A percentile compares a stretch with the other conserved stretches of the same genome.
phyloP scores from a whole-genome alignment of 2,329 filamentous ascomycete species.

The Colletotrichum orbiculare region DNA sequence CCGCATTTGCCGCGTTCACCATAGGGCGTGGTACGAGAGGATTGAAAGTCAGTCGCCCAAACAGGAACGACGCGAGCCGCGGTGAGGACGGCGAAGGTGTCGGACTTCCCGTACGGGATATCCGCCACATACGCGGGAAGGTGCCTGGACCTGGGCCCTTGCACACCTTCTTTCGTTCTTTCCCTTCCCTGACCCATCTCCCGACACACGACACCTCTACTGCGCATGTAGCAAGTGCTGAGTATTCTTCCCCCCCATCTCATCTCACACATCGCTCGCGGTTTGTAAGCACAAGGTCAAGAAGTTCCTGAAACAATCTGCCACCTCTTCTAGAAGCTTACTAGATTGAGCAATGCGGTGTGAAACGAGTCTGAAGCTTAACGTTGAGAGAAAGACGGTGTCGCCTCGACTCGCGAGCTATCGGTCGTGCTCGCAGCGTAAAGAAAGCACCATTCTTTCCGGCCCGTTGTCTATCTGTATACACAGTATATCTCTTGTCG shows the following conservation, averaged over 20 bases:
- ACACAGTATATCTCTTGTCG: no score
- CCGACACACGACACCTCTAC: no score
- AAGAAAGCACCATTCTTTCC: not conserved
- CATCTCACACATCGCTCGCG: constrained; percentile 1
- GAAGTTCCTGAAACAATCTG: constrained; percentile 19
- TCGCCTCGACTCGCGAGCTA: not conserved
- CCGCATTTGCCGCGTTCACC: constrained; percentile 3
- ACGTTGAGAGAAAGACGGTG: not conserved
- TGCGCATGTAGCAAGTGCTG: no score
- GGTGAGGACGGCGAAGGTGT: not conserved
- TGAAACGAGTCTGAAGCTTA: constrained; percentile 27
- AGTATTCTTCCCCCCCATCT: not conserved
- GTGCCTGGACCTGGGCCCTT: no score
- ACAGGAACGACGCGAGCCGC: not conserved
- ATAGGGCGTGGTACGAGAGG: constrained; percentile 2
- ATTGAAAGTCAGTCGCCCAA: constrained; percentile 6
- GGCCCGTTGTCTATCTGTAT: no score
- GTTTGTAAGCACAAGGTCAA: not conserved
- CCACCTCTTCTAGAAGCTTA: constrained; percentile 32
- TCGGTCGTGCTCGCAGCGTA: no score
- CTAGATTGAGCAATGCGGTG: constrained; percentile 13
- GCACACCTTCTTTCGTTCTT: no score
- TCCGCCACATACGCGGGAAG: not conserved
- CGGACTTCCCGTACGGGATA: constrained; percentile 6
- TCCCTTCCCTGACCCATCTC: no score